Base-by-base conservation (phyloP, 2,329 filamentous ascomycete species). In the Lachnellula suecica region DNA sequence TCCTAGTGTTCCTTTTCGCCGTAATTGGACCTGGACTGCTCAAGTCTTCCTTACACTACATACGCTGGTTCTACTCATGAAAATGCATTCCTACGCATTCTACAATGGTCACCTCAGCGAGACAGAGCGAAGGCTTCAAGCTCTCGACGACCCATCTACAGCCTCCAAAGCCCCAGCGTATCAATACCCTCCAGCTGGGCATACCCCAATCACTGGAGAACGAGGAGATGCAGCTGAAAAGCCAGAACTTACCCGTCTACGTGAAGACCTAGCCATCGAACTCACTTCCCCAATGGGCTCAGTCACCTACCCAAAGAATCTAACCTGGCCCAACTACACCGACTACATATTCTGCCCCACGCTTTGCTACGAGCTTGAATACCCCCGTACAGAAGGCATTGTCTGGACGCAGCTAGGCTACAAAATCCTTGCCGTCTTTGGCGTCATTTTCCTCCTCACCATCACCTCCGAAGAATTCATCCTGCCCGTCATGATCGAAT, bases 21-120 rank as follows among this genome's bases (percentile, higher is more conserved):
- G 95, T 8, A 79, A 88, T 47, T 99, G 94, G 94, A 89, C 91
- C 2, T 99, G 94, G 94, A 99, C 94, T 0, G 87, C 93, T 2
- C 94, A 97, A 67, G 94, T 99, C 35, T 99, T 95, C 70, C 82
- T 99, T 62, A 87, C 92, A 10, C 77, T 99, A 29, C 94, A 99
- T 71, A 87, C 91, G 40, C 84, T 99, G 72, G 87, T 90, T 7
- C 79, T 99, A 19, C 84, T 97, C 46, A 99, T 99, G 94, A 99
- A 99, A 77, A 94, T 97, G 84, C 94, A 99, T 70, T 97, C 92
- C 5, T 99, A 96, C 67, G 89, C 91, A 22, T 99, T 97, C 71
- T 99, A 99, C 75, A 97, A 97, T 64, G 94, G 94, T 10, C 94
- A 99, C 70, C 78, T 99, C 15, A 89, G 88, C 61, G 90, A 94